Evolutionary conservation across 768 basidiomycete species (phyloP).

Genomic region (Leucosporidium scottii): DNA sequence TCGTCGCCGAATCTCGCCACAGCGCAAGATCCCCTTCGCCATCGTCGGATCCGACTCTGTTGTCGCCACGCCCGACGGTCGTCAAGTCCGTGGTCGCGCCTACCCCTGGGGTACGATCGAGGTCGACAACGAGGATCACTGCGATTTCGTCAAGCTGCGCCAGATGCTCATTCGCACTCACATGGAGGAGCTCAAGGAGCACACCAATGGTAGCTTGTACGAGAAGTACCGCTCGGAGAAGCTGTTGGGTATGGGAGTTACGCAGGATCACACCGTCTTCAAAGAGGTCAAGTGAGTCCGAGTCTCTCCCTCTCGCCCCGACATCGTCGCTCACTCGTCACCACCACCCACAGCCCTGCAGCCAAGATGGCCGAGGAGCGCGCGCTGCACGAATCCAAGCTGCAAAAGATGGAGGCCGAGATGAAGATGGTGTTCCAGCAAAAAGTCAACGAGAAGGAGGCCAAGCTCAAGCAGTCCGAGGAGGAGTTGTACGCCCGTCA

Average conservation of each 20-base stretch:
- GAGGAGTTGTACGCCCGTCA: constrained; percentile 98
- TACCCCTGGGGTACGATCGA: constrained; percentile 99
- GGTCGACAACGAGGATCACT: constrained; percentile 98
- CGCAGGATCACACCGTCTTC: constrained; percentile 95
- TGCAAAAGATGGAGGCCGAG: constrained; percentile 99
- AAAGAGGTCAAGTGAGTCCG: constrained; percentile 91
- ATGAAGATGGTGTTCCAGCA: constrained; percentile 99
- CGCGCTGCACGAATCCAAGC: constrained; percentile 88
- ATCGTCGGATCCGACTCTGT: constrained; percentile 87
- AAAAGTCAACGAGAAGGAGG: constrained; percentile 98
- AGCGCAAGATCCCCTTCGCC: constrained; percentile 96
- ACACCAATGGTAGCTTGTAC: constrained; percentile 90
- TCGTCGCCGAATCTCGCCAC: background rate
- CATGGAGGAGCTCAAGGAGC: constrained; percentile 98
- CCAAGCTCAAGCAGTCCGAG: constrained; percentile 97
- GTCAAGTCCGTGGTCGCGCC: constrained; percentile 83
- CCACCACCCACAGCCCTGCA: constrained; percentile 61
- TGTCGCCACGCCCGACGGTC: constrained; percentile 76
- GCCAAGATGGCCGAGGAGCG: constrained; percentile 95
- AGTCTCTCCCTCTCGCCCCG: background rate
- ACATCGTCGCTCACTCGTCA: background rate
- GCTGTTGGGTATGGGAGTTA: constrained; percentile 91
- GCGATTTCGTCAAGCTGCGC: constrained; percentile 97
- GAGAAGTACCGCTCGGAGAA: constrained; percentile 99
- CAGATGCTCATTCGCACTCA: constrained; percentile 99